These are phyloP conservation scores for Coniochaeta prunicola DNA, from an alignment of 2,329 filamentous ascomycete species.

Conservation along the genomic window DNA sequence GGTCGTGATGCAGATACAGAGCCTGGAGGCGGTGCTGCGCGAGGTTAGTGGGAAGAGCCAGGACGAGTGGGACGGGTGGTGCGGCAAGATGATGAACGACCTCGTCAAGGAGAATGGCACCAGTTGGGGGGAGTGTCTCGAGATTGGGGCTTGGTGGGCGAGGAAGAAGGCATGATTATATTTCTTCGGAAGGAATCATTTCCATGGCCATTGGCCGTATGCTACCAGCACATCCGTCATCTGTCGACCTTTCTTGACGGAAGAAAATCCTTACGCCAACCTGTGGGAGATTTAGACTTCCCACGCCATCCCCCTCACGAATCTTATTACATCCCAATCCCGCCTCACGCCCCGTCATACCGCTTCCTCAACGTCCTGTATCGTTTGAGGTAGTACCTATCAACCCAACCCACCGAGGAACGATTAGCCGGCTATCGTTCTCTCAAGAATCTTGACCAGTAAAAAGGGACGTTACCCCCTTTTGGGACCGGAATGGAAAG, in stretches of 20 bases:
- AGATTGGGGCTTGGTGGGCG: conserved; percentile 80
- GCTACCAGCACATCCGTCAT: background rate
- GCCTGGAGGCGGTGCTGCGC: conserved; percentile 73
- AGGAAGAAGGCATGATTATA: conserved; percentile 51
- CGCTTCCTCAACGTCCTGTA: conserved; percentile 80
- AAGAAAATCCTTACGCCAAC: background rate
- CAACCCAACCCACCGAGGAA: background rate
- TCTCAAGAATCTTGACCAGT: background rate
- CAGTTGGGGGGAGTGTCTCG: conserved; percentile 78
- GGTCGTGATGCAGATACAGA: conserved; percentile 76
- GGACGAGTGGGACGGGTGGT: conserved; percentile 90
- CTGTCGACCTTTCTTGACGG: background rate
- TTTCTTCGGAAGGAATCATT: background rate
- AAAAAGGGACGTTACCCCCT: too few relatives aligned
- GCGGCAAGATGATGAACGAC: conserved; percentile 78
- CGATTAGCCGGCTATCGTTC: conserved; percentile 1
- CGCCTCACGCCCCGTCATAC: conserved; percentile 48
- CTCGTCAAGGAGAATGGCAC: conserved; percentile 73
- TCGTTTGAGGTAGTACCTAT: conserved; percentile 73
- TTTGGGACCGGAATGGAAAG: background rate
- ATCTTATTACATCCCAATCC: background rate
- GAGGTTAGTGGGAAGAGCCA: conserved; percentile 80
- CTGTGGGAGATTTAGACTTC: background rate
- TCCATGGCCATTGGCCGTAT: background rate
- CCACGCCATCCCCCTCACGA: background rate